These are phyloP conservation scores for Tulasnella sp. DNA, from an alignment of 768 basidiomycete species.

Conservation along the genomic window DNA sequence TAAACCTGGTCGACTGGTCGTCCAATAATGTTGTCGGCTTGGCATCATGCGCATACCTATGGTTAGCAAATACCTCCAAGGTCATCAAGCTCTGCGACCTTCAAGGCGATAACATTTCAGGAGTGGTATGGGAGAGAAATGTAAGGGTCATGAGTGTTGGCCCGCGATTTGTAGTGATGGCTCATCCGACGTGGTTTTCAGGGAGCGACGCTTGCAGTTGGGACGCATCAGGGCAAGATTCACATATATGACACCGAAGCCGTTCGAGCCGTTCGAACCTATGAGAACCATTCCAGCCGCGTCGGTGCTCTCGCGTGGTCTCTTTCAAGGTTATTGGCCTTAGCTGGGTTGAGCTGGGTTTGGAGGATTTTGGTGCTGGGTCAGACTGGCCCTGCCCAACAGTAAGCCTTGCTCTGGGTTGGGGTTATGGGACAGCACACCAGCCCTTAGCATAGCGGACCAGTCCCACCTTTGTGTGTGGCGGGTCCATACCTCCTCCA, in stretches of 20 bases:
- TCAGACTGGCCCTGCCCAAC: too few species aligned
- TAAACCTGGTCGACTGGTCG: slow-evolving; percentile 97
- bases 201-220: slow-evolving; percentile 87
- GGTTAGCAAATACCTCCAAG: slow-evolving; percentile 89
- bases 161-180: not conserved
- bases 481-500: too few species aligned
- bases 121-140: slow-evolving; percentile 88
- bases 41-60: slow-evolving; percentile 87
- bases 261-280: slow-evolving; percentile 67
- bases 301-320: slow-evolving; percentile 97
- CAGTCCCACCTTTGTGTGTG: too few species aligned
- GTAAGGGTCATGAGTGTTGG: slow-evolving; percentile 28
- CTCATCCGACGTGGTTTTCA: slow-evolving; percentile 16
- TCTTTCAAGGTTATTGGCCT: too few species aligned
- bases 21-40: slow-evolving; percentile 92
- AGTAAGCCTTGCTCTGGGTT: too few species aligned
- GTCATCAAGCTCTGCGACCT: slow-evolving; percentile 91
- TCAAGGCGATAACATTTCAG: slow-evolving; percentile 63
- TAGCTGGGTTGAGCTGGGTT: too few species aligned
- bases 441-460: too few species aligned
- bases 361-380: too few species aligned
- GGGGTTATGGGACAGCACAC: too few species aligned
- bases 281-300: slow-evolving; percentile 79
- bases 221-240: slow-evolving; percentile 79
- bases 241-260: slow-evolving; percentile 90